phyloP scores from a whole-genome alignment of 108 stramenopile genomes.

The Conticribra guillardii region DNA sequence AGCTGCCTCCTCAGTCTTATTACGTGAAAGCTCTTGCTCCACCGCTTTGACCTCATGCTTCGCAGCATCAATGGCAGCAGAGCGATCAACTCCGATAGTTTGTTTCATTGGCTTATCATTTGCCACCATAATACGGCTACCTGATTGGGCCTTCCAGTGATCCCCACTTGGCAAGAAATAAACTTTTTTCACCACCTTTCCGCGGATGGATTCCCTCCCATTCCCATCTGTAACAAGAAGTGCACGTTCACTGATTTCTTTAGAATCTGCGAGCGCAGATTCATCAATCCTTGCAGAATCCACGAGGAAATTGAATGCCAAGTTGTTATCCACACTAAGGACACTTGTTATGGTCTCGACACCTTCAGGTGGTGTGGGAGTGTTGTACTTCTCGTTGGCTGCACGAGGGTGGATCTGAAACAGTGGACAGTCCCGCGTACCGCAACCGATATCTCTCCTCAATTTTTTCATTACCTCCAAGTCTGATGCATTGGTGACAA shows the following conservation, averaged over 20 bases:
- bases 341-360: constrained; percentile 75
- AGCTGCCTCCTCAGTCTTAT: constrained; percentile 47
- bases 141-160: constrained; percentile 65
- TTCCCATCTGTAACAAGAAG: constrained; percentile 52
- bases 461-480: constrained; percentile 59
- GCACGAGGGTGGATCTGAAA: constrained; percentile 54
- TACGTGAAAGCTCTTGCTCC: constrained; percentile 69
- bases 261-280: constrained; percentile 60
- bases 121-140: constrained; percentile 48
- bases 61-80: constrained; percentile 63
- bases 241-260: constrained; percentile 59
- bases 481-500: constrained; percentile 74
- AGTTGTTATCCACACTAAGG: constrained; percentile 64
- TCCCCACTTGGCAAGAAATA: constrained; percentile 77
- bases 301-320: constrained; percentile 84
- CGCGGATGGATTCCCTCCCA: constrained; percentile 57
- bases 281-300: constrained; percentile 73
- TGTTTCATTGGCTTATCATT: constrained; percentile 56
- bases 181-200: constrained; percentile 67
- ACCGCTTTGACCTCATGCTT: constrained; percentile 55
- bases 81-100: constrained; percentile 78
- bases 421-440: constrained; percentile 62
- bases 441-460: constrained; percentile 63
- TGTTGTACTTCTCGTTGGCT: constrained; percentile 47
- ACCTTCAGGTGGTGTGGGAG: constrained; percentile 65